A percentile compares a stretch with the other conserved stretches of the same genome.
Conservation (phyloP, 2,329 filamentous ascomycete species). For the Aspergillus fijiensis region DNA sequence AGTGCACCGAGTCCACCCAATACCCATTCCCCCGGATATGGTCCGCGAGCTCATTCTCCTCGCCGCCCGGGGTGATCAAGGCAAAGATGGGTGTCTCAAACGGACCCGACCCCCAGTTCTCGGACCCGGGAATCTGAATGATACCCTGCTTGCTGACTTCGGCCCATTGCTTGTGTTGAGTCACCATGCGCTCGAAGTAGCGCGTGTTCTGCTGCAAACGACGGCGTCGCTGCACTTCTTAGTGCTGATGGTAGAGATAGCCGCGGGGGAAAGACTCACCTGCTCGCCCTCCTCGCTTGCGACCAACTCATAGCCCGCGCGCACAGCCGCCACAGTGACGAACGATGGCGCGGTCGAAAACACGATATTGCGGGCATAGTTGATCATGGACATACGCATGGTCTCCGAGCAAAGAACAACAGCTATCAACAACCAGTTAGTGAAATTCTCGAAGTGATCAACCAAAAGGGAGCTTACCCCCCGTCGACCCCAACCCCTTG, state of each 20-base stretch:
- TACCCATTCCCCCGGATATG: background rate
- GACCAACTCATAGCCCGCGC: background rate
- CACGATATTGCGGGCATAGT: conserved; percentile 6
- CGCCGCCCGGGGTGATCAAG: background rate
- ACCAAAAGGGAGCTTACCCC: conserved; percentile 21
- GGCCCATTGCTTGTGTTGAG: background rate
- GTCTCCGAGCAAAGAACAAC: background rate
- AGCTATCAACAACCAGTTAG: background rate
- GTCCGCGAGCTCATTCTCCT: background rate
- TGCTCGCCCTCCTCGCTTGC: conserved; percentile 6
- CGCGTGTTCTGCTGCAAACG: background rate
- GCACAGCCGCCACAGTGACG: conserved; percentile 6
- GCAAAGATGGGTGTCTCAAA: conserved; percentile 9
- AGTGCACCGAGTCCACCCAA: conserved; percentile 1
- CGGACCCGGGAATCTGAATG: background rate
- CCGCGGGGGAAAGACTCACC: background rate
- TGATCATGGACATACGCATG: background rate
- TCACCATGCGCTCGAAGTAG: conserved; percentile 1
- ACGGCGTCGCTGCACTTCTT: conserved; percentile 1
- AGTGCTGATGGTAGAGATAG: background rate
- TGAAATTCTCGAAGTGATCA: background rate
- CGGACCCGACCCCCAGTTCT: background rate
- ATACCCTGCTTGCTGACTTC: background rate
- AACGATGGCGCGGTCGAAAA: conserved; percentile 11
- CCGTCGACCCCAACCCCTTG: conserved; percentile 26